Evolutionary conservation across 352 stramenopile genomes (phyloP).

Genomic region (Pythium coloratum): DNA sequence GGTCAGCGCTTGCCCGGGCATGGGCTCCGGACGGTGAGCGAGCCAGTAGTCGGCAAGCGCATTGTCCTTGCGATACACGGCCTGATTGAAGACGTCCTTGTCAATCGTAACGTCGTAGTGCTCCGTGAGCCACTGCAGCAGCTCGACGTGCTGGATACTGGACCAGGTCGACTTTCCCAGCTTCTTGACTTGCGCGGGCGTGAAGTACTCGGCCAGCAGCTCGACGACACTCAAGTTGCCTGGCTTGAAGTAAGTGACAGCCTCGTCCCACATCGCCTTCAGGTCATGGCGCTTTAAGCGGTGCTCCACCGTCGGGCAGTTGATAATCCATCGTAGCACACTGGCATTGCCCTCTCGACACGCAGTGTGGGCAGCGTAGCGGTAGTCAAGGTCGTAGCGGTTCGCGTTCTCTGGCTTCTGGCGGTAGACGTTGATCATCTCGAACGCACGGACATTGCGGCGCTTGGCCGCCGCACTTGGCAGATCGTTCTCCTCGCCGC

Average conservation of each 20-base stretch:
- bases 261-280: background rate
- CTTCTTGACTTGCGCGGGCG: background rate
- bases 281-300: background rate
- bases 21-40: background rate
- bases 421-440: constrained; percentile 1
- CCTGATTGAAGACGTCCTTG: background rate
- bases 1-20: background rate
- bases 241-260: background rate
- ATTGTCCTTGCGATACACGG: background rate
- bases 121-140: constrained; percentile 1
- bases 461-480: background rate
- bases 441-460: background rate
- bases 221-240: background rate
- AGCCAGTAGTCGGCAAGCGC: background rate
- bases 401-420: background rate
- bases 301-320: background rate
- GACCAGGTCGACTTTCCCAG: background rate
- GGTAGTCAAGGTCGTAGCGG: background rate
- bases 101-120: background rate
- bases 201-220: constrained; percentile 3
- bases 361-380: background rate
- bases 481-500: background rate
- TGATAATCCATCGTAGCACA: background rate
- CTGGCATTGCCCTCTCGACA: background rate
- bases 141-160: background rate